These are phyloP conservation scores for Tolypocladium endophyticum DNA, from an alignment of 2,329 filamentous ascomycete species.

Conservation along the genomic window DNA sequence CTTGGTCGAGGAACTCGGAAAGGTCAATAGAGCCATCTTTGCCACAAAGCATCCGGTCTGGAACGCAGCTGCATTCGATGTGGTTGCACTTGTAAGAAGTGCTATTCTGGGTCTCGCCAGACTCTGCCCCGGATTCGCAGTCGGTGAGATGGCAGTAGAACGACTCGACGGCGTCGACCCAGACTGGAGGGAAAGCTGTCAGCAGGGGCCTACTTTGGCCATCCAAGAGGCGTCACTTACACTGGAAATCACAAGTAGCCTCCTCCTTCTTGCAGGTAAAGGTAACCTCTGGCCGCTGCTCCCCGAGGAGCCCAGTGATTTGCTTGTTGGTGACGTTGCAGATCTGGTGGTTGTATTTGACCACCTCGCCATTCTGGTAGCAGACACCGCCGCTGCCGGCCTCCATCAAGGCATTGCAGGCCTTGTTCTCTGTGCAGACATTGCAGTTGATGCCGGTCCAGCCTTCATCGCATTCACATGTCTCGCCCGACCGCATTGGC, in stretches of 20 bases:
- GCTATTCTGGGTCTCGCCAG: constrained; percentile 60
- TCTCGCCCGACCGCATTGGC: constrained; percentile 57
- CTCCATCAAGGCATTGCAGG: constrained; percentile 82
- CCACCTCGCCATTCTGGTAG: constrained; percentile 80
- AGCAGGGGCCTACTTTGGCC: constrained; percentile 1
- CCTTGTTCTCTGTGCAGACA: constrained; percentile 74
- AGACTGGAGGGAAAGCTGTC: constrained; percentile 46
- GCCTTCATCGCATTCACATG: constrained; percentile 81
- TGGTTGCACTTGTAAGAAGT: constrained; percentile 80
- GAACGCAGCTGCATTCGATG: constrained; percentile 78
- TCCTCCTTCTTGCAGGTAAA: constrained; percentile 76
- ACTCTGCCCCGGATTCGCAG: constrained; percentile 63
- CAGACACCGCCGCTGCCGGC: constrained; percentile 74
- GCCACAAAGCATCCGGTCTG: constrained; percentile 87
- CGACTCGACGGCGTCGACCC: constrained; percentile 87
- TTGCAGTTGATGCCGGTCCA: constrained; percentile 99
- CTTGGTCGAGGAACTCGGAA: constrained; percentile 71
- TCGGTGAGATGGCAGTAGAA: constrained; percentile 89
- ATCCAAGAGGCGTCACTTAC: constrained; percentile 33
- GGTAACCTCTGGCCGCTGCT: constrained; percentile 82
- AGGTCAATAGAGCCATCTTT: constrained; percentile 87
- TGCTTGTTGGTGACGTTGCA: constrained; percentile 95
- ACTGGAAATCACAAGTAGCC: constrained; percentile 86
- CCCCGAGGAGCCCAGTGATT: constrained; percentile 77
- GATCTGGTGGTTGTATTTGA: constrained; percentile 94